Percentiles rank a stretch among this genome's conserved stretches.
These are phyloP conservation scores for Pyrenochaeta sp. DNA, from an alignment of 2,329 filamentous ascomycete genomes.

Conservation along the genomic window DNA sequence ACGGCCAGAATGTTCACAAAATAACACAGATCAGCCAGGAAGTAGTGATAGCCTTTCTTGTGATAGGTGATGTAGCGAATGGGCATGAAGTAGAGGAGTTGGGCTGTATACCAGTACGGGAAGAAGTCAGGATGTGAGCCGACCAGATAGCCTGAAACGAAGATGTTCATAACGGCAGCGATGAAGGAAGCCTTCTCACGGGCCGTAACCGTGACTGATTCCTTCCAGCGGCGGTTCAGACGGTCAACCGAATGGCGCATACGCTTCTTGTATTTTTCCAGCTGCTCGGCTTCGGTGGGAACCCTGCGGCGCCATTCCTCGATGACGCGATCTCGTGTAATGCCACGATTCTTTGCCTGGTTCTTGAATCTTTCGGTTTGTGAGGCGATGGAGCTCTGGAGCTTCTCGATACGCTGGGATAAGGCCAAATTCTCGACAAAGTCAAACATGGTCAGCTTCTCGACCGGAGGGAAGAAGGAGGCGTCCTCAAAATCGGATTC, in stretches of 20 bases:
- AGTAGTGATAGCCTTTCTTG: slow-evolving; percentile 86
- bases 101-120: slow-evolving; percentile 88
- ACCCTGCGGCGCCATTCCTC: slow-evolving; percentile 90
- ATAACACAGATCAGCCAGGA: slow-evolving; percentile 96
- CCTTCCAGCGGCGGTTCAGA: slow-evolving; percentile 84
- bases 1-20: slow-evolving; percentile 91
- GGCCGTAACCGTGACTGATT: slow-evolving; percentile 84
- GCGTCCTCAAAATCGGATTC: slow-evolving; percentile 77
- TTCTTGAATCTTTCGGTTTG: slow-evolving; percentile 89
- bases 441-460: slow-evolving; percentile 90
- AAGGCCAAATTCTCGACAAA: slow-evolving; percentile 91
- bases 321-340: slow-evolving; percentile 87
- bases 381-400: slow-evolving; percentile 80
- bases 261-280: slow-evolving; percentile 86
- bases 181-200: slow-evolving; percentile 97
- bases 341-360: slow-evolving; percentile 77
- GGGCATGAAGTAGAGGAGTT: slow-evolving; percentile 95
- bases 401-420: slow-evolving; percentile 86
- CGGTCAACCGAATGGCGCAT: slow-evolving; percentile 92
- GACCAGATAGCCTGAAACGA: slow-evolving; percentile 93
- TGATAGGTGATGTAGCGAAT: slow-evolving; percentile 93
- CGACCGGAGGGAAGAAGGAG: slow-evolving; percentile 76
- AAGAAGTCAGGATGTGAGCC: slow-evolving; percentile 86
- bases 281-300: slow-evolving; percentile 87
- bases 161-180: slow-evolving; percentile 94